These are phyloP conservation scores for Mycena floridula DNA, from an alignment of 768 basidiomycete genomes.

Conservation along the genomic window DNA sequence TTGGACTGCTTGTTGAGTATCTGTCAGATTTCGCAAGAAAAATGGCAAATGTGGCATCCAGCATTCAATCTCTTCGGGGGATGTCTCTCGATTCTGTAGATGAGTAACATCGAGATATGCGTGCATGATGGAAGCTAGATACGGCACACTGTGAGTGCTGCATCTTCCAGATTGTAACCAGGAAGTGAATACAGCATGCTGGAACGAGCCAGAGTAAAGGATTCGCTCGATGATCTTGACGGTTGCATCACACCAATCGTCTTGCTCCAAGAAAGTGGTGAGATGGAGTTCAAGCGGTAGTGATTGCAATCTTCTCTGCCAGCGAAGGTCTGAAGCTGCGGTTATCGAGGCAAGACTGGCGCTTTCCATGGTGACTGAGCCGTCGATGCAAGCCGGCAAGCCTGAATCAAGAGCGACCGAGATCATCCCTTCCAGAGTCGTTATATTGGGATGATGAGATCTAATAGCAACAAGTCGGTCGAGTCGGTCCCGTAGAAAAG, in stretches of 20 bases:
- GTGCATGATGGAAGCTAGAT: slow-evolving; percentile 32
- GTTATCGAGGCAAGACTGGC: slow-evolving; percentile 15
- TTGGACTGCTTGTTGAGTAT: slow-evolving; percentile 9
- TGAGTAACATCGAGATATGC: slow-evolving; percentile 39
- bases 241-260: slow-evolving; percentile 37
- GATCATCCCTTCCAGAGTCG: slow-evolving; percentile 41
- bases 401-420: slow-evolving; percentile 32
- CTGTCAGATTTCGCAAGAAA: slow-evolving; percentile 12
- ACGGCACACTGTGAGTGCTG: neutral
- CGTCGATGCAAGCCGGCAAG: neutral
- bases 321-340: slow-evolving; percentile 21
- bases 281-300: slow-evolving; percentile 19
- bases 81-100: slow-evolving; percentile 6
- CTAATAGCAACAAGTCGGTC: slow-evolving; percentile 33
- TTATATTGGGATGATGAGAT: slow-evolving; percentile 24
- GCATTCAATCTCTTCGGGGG: slow-evolving; percentile 13
- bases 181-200: slow-evolving; percentile 17
- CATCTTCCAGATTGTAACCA: slow-evolving; percentile 35
- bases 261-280: slow-evolving; percentile 31
- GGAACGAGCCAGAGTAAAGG: slow-evolving; percentile 32
- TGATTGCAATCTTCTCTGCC: slow-evolving; percentile 20
- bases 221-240: slow-evolving; percentile 35
- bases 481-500: slow-evolving; percentile 25
- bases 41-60: slow-evolving; percentile 26
- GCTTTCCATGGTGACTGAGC: slow-evolving; percentile 2